phyloP scores from a whole-genome alignment of 805 yeast genomes.

The Blastobotrys peoriensis region DNA sequence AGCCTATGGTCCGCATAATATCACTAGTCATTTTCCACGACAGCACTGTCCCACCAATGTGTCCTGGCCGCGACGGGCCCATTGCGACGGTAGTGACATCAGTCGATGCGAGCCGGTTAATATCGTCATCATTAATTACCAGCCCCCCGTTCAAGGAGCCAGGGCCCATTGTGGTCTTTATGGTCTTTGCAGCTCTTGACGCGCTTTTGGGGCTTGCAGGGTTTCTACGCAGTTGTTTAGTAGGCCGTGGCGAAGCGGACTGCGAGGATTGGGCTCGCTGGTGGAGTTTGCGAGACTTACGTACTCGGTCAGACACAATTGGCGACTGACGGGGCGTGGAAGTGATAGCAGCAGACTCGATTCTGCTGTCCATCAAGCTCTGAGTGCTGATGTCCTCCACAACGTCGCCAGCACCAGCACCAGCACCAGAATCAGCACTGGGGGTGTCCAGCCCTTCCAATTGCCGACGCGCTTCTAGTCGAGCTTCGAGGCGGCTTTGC shows the following conservation, averaged over 20 bases:
- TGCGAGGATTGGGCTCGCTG: neutral
- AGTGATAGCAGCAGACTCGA: neutral
- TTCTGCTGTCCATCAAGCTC: neutral
- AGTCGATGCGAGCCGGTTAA: neutral
- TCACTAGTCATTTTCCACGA: slow-evolving; percentile 24
- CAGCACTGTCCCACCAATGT: slow-evolving; percentile 18
- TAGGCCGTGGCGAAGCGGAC: neutral
- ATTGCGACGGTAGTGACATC: neutral
- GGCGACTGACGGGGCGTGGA: neutral
- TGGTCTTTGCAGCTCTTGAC: too few relatives aligned
- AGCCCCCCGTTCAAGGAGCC: neutral
- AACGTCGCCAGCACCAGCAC: neutral
- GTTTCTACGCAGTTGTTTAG: neutral
- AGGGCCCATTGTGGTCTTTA: neutral
- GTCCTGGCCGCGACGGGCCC: slow-evolving; percentile 21
- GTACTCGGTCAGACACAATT: neutral
- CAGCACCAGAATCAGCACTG: too few relatives aligned
- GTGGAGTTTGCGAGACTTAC: neutral
- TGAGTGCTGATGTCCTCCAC: neutral
- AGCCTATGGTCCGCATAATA: slow-evolving; percentile 10
- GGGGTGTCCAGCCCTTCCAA: too few relatives aligned
- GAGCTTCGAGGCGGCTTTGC: too few relatives aligned
- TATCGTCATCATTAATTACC: slow-evolving; percentile 7
- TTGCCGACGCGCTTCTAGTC: too few relatives aligned
- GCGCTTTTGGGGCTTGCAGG: too few relatives aligned